Percentiles rank a stretch among this genome's conserved stretches.
phyloP scores from a whole-genome alignment of 768 basidiomycete genomes.

The Tulasnella sp. region DNA sequence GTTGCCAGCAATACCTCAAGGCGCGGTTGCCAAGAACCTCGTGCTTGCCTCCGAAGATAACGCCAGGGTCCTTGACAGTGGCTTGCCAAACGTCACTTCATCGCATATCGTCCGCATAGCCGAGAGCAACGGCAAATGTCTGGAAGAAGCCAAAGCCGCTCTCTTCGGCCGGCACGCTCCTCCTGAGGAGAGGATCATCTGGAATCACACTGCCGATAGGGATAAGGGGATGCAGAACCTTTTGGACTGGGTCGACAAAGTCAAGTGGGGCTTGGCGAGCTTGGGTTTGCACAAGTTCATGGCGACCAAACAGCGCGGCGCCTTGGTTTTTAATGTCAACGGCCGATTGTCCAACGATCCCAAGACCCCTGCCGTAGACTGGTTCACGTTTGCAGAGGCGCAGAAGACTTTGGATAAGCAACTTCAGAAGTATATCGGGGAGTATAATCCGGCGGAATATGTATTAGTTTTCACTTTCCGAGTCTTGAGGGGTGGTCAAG shows the following conservation, averaged over 20 bases:
- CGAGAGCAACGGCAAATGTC: constrained; percentile 20
- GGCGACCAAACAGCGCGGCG: constrained; percentile 19
- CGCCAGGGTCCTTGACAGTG: constrained; percentile 16
- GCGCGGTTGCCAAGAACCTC: constrained; percentile 27
- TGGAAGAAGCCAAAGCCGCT: constrained; percentile 17
- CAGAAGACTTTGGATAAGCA: constrained; percentile 25
- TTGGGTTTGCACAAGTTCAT: constrained; percentile 28
- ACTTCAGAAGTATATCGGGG: constrained; percentile 23
- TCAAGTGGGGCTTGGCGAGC: constrained; percentile 26
- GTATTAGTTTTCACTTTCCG: constrained; percentile 20
- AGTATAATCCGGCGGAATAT: constrained; percentile 22
- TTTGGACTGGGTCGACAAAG: constrained; percentile 25
- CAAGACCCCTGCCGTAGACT: constrained; percentile 24
- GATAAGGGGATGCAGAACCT: constrained; percentile 17
- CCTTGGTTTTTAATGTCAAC: constrained; percentile 26
- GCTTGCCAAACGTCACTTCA: constrained; percentile 23
- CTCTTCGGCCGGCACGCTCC: constrained; percentile 24
- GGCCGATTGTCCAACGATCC: constrained; percentile 16
- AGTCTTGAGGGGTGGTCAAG: background rate
- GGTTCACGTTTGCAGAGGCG: constrained; percentile 24
- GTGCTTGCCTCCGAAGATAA: constrained; percentile 12
- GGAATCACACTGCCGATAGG: constrained; percentile 18
- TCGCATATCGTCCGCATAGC: constrained; percentile 22
- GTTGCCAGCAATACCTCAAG: constrained; percentile 20
- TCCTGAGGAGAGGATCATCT: constrained; percentile 6